Evolutionary conservation across 1,284 basidiomycete species (phyloP), one percentile per base, ranked within the genome.

Genomic region (Hypsizygus ulmarius): DNA sequence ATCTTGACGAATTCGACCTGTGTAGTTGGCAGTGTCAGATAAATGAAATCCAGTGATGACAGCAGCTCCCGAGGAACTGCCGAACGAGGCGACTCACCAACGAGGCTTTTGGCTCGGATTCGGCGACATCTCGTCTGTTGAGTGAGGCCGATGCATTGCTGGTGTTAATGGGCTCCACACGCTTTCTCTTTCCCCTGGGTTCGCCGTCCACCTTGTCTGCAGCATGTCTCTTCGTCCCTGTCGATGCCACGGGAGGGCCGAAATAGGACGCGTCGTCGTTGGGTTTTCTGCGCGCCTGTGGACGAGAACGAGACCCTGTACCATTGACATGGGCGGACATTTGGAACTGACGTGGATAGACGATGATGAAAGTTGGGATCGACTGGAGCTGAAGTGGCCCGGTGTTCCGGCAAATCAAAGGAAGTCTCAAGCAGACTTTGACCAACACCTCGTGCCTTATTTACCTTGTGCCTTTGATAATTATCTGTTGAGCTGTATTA

Each of bases 1-100:
- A 90, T 70, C 53, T 78, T 77, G 37, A 72, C 69, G 61, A 90
- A 89, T 62, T 90, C 84, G 55, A 90, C 75, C 87, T 90, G 64
- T 56, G 34, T 15, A 14, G 3, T n/a, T 25, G 36, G 37, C 3
- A 41, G 51, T 36, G 33, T 57, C 39, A 29, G 14, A 36, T 27
- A 12, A 34, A 16, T 29, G 16, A 39, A 25, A 39, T 41, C 32
- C 39, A 18, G 39, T n/a, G n/a, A 43, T 29, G 29, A 36, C 33
- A 28, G 21, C 8, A 39, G 35, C 39, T 45, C 30, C 21, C 4
- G 21, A 25, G 21, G 21, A 25, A 25, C 21, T 25, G 21, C 21
- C 21, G 21, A 25, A 37, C 37, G 46, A 52, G 48, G 48, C 43
- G 25, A 51, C 51, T 45, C 49, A 59, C 58, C 49, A 54, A 38